Conservation (phyloP, 202 grass and related monocot species). For the Schoenoplectus tabernaemontani region DNA sequence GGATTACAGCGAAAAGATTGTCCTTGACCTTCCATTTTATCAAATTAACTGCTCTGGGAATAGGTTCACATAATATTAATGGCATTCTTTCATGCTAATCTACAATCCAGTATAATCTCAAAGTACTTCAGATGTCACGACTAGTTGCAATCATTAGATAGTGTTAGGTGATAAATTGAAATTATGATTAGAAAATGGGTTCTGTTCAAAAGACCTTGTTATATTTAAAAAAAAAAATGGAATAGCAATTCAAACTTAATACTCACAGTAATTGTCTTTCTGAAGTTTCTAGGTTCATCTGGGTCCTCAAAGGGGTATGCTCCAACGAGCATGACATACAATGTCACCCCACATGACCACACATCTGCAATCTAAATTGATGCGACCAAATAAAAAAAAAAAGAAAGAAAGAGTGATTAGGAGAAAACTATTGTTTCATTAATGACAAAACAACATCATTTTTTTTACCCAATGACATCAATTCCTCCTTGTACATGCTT, state of each 20-base stretch:
- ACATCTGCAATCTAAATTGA: slow-evolving; percentile 58
- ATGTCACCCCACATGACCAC: slow-evolving; percentile 69
- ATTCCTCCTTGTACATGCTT: not conserved
- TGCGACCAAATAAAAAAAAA: not conserved
- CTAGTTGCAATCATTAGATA: not conserved
- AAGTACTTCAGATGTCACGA: not conserved
- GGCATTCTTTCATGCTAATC: not conserved
- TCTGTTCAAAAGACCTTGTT: not conserved
- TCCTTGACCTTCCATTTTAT: not conserved
- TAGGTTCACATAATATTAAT: not conserved
- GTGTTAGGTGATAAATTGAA: not conserved
- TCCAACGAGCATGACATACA: slow-evolving; percentile 69
- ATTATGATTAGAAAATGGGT: not conserved
- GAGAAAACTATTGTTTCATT: not conserved
- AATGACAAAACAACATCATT: not conserved
- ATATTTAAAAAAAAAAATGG: not conserved
- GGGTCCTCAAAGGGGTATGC: slow-evolving; percentile 66
- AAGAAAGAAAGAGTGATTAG: not conserved
- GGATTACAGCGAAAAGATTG: not conserved
- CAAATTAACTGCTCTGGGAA: not conserved
- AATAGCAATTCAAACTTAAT: not conserved
- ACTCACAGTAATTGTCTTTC: slow-evolving; percentile 52
- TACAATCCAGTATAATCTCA: not conserved
- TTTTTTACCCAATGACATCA: not conserved
- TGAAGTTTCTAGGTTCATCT: slow-evolving; percentile 47